Evolutionary conservation across 148 eudicot genomes (phyloP), one percentile per base, ranked within the genome.

Genomic region (Amaranthus hypochondriacus): DNA sequence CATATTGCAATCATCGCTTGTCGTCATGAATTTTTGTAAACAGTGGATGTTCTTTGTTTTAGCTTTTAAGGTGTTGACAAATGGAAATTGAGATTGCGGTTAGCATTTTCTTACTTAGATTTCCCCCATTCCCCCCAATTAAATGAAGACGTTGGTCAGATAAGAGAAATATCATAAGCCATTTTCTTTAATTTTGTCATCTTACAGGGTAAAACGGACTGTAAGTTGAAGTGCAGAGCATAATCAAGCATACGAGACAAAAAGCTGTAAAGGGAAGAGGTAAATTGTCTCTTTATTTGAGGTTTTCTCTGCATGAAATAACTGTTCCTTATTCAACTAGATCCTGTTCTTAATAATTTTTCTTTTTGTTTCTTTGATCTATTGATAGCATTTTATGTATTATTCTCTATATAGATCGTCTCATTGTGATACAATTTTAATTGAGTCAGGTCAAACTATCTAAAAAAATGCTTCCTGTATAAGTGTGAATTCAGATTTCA

Each of bases 261-360:
- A 80, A 77, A 81, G 52, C 85, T 64, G 44, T 75, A 77, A 71
- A 75, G 42, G 12, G 81, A 81, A 68, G 88, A 88, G 92, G 93
- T 87, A 74, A 62, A 68, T 14, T 0, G 48, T 18, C 62, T 73
- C 9, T 21, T 68, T 55, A 13, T n/a, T 47, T 21, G n/a, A 49
- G 72, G 28, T 69, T 56, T 48, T 47, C 46, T 11, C 13, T 0
- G 46, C 21, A 5, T 10, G 46, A 42, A 48, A 5, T 46, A 13
- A 3, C 52, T 53, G 69, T 15, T 58, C 42, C n/a, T 4, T 65
- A 6, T 7, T 68, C 2, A 73, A 48, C 6, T 62, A 53, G 18
- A 43, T 14, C 9, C 11, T 14, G 7, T 12, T 44, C 1, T 5
- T 3, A 53, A 66, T 76, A 49, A 18, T 51, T 10, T 50, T 46